phyloP scores from a whole-genome alignment of 2,329 filamentous ascomycete species.

The Chrysoporthe deuterocubensis region DNA sequence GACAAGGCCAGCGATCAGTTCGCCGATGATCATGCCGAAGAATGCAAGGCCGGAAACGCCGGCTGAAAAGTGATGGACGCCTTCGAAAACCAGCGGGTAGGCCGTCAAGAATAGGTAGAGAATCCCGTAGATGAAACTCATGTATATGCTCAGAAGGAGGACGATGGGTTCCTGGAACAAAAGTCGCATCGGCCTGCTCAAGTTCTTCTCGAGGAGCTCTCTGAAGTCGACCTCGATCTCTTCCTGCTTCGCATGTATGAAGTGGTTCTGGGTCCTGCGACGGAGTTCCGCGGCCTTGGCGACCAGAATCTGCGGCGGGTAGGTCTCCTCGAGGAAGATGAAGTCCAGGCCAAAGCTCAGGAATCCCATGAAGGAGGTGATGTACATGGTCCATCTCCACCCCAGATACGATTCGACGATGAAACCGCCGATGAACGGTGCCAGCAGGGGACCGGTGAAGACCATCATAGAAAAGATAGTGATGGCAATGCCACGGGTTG shows the following conservation, averaged over 20 bases:
- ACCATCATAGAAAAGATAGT: conserved; percentile 65
- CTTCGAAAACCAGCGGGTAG: conserved; percentile 79
- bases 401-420: conserved; percentile 65
- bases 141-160: conserved; percentile 69
- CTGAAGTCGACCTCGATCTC: conserved; percentile 70
- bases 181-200: conserved; percentile 66
- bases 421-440: conserved; percentile 72
- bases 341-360: conserved; percentile 62
- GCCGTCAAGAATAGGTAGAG: conserved; percentile 87
- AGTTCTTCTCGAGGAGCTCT: conserved; percentile 69
- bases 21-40: conserved; percentile 80
- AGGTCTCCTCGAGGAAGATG: conserved; percentile 70
- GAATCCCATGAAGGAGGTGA: conserved; percentile 66
- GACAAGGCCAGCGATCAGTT: conserved; percentile 67
- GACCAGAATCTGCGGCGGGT: conserved; percentile 68
- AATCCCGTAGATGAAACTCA: conserved; percentile 75
- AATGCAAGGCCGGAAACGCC: conserved; percentile 80
- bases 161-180: conserved; percentile 73
- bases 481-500: conserved; percentile 61
- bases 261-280: conserved; percentile 69
- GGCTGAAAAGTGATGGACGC: conserved; percentile 69
- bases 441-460: conserved; percentile 69
- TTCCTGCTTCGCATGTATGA: conserved; percentile 73
- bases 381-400: conserved; percentile 76
- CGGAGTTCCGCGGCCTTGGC: conserved; percentile 64